A percentile compares a stretch with the other conserved stretches of the same genome.
These are phyloP conservation scores for Paspalum vaginatum DNA, from an alignment of 176 grass and related monocot genomes.

Conservation along the genomic window DNA sequence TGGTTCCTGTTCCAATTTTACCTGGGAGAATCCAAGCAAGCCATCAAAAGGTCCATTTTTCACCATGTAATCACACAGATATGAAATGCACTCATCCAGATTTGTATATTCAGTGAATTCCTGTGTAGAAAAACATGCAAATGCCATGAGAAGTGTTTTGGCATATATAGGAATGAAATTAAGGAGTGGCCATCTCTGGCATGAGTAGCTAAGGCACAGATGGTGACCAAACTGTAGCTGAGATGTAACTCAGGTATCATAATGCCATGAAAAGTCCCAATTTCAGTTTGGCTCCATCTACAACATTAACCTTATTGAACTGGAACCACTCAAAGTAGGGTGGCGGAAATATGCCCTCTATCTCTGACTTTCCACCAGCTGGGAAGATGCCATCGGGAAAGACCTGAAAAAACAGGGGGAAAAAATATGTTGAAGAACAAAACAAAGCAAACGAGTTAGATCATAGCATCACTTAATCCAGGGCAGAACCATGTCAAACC, in stretches of 20 bases:
- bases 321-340: conserved; percentile 97
- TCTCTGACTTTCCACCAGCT: conserved; percentile 73
- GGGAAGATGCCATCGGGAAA: conserved; percentile 73
- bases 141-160: background rate
- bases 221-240: conserved; percentile 10
- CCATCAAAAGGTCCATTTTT: conserved; percentile 85
- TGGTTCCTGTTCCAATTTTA: conserved; percentile 19
- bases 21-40: conserved; percentile 94
- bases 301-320: conserved; percentile 65
- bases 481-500: conserved; percentile 63
- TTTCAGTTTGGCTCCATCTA: background rate
- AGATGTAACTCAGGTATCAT: background rate
- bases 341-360: conserved; percentile 74
- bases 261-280: background rate
- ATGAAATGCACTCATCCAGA: conserved; percentile 70
- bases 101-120: conserved; percentile 88
- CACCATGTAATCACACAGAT: conserved; percentile 76
- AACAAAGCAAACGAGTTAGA: background rate
- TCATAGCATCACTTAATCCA: background rate
- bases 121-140: conserved; percentile 38
- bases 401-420: conserved; percentile 44
- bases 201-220: background rate
- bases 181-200: background rate
- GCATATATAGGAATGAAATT: background rate
- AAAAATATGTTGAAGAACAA: background rate